Conservation (phyloP, 257 asterid genomes). For the Voacanga thouarsii region DNA sequence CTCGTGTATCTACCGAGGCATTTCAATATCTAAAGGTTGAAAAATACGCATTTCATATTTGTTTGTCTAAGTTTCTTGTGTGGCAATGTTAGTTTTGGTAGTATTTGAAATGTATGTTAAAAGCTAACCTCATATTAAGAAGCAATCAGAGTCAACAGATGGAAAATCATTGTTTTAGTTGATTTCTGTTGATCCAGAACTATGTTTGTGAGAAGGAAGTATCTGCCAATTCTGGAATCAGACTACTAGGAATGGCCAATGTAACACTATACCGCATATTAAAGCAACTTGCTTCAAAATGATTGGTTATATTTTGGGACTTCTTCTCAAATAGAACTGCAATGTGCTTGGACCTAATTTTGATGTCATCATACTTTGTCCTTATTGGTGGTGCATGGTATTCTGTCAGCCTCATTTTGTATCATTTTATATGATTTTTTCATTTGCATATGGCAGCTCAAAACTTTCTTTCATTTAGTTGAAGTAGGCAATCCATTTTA, state of each 20-base stretch:
- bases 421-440: neutral
- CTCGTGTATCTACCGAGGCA: neutral
- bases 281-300: neutral
- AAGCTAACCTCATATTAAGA: neutral
- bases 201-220: neutral
- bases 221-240: neutral
- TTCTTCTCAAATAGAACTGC: neutral
- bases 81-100: neutral
- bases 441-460: neutral
- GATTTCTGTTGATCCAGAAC: neutral
- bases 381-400: neutral
- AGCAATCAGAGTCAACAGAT: neutral
- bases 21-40: neutral
- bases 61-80: neutral
- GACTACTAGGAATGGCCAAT: too few species aligned
- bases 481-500: neutral
- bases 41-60: neutral
- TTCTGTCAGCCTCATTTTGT: neutral
- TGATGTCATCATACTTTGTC: neutral
- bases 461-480: too few species aligned
- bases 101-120: neutral
- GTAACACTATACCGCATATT: neutral
- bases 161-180: neutral
- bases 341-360: neutral
- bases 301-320: too few species aligned